Percentiles rank a stretch among this genome's conserved stretches.
These are phyloP conservation scores for Apiotrichum laibachii DNA, from an alignment of 1,284 basidiomycete genomes.

Conservation along the genomic window DNA sequence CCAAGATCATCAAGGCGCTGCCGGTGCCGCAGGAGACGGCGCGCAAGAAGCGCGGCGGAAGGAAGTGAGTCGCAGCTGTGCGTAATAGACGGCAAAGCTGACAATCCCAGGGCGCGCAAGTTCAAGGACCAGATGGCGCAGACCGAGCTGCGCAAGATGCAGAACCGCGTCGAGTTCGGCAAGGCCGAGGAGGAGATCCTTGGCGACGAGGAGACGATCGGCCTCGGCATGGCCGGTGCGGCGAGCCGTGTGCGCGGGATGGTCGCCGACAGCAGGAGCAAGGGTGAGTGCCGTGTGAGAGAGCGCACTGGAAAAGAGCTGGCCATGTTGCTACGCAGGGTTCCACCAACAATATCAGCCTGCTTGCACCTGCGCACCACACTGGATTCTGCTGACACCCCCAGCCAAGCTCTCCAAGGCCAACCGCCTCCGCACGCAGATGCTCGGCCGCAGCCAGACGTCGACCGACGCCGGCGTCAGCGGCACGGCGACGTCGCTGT, in stretches of 20 bases:
- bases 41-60: slow-evolving; percentile 92
- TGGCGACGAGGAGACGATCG: slow-evolving; percentile 93
- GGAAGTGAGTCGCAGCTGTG: slow-evolving; percentile 60
- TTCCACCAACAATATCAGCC: too few species aligned
- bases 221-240: slow-evolving; percentile 91
- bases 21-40: slow-evolving; percentile 95
- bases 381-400: not conserved
- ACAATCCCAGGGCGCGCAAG: slow-evolving; percentile 71
- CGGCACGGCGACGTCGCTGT: slow-evolving; percentile 85
- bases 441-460: slow-evolving; percentile 70
- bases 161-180: slow-evolving; percentile 95
- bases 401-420: slow-evolving; percentile 93
- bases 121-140: slow-evolving; percentile 96
- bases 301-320: slow-evolving; percentile 5
- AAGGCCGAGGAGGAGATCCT: slow-evolving; percentile 94
- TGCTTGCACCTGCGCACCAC: too few species aligned
- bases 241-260: slow-evolving; percentile 86
- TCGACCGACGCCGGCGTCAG: slow-evolving; percentile 55
- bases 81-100: not conserved
- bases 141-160: slow-evolving; percentile 92
- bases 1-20: slow-evolving; percentile 88
- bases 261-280: slow-evolving; percentile 78
- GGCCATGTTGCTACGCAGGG: not conserved
- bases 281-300: slow-evolving; percentile 58
- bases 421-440: slow-evolving; percentile 84